A percentile compares a stretch with the other conserved stretches of the same genome.
These are phyloP conservation scores for Sporisorium scitamineum DNA, from an alignment of 1,284 basidiomycete species.

Conservation along the genomic window DNA sequence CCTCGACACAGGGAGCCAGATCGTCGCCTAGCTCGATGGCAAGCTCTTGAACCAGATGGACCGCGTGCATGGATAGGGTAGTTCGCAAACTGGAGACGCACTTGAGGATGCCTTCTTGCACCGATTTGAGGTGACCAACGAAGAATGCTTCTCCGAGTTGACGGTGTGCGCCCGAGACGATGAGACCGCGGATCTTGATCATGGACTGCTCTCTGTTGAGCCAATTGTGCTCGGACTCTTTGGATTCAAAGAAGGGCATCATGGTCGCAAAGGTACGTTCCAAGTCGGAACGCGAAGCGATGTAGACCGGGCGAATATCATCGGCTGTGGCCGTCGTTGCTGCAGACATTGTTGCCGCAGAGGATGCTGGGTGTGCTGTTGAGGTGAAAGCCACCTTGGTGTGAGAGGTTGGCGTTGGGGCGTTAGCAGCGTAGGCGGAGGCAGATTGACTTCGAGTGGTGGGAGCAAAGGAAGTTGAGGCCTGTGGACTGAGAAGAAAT, in stretches of 20 bases:
- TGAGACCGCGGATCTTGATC: constrained; percentile 86
- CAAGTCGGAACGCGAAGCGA: constrained; percentile 85
- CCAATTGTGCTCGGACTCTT: constrained; percentile 98
- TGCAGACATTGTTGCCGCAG: constrained; percentile 17
- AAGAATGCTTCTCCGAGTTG: constrained; percentile 80
- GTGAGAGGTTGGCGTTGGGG: constrained; percentile 7
- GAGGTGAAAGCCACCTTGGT: constrained; percentile 7
- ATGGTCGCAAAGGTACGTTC: constrained; percentile 85
- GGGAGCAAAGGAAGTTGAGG: constrained; percentile 15
- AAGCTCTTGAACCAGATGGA: constrained; percentile 82
- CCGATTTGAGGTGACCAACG: constrained; percentile 78
- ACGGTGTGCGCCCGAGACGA: constrained; percentile 82
- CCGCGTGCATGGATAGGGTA: constrained; percentile 85
- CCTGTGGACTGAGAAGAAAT: constrained; percentile 15
- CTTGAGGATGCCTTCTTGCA: constrained; percentile 86
- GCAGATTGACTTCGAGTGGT: constrained; percentile 5
- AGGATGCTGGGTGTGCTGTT: neutral
- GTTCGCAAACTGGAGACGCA: constrained; percentile 91
- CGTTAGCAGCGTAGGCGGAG: constrained; percentile 7
- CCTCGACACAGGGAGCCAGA: constrained; percentile 74
- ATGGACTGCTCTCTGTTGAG: constrained; percentile 82
- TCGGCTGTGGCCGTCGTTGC: constrained; percentile 42
- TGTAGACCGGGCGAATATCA: constrained; percentile 72
- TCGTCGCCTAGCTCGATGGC: constrained; percentile 71
- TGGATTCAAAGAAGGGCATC: constrained; percentile 87